phyloP scores from a whole-genome alignment of 306 rosid genomes.

The Lathyrus tuberosus region DNA sequence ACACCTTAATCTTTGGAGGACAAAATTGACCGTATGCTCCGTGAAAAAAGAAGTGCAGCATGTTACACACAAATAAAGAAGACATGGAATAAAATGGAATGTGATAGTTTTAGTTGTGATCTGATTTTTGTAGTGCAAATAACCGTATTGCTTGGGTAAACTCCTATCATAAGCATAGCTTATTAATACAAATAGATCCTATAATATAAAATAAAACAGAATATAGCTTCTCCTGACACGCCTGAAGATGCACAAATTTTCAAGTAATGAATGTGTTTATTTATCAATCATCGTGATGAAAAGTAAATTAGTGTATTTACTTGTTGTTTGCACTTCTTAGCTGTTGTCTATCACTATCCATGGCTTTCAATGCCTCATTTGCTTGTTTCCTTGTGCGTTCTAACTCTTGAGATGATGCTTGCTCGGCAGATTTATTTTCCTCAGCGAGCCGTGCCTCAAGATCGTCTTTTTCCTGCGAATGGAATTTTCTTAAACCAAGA shows the following conservation, averaged over 20 bases:
- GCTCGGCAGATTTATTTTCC: constrained; percentile 79
- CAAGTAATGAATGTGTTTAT: constrained; percentile 29
- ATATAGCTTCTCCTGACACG: constrained; percentile 37
- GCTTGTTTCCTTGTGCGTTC: constrained; percentile 98
- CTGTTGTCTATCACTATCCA: constrained; percentile 95
- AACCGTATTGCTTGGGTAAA: not conserved
- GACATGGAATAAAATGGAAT: constrained; percentile 19
- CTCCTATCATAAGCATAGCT: constrained; percentile 3
- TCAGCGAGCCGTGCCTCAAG: constrained; percentile 70
- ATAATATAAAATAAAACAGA: constrained; percentile 9
- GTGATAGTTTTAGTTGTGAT: constrained; percentile 1
- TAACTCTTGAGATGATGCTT: constrained; percentile 82
- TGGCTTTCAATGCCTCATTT: constrained; percentile 92
- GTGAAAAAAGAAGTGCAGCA: constrained; percentile 17
- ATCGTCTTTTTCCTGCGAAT: constrained; percentile 91
- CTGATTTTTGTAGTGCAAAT: constrained; percentile 25
- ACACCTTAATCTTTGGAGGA: not conserved
- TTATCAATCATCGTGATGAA: constrained; percentile 32
- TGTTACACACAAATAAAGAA: constrained; percentile 23
- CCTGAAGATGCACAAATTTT: constrained; percentile 26
- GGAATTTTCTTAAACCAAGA: constrained; percentile 39
- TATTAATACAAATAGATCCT: constrained; percentile 19
- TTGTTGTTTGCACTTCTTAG: constrained; percentile 91
- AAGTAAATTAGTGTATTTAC: constrained; percentile 53
- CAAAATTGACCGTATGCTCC: not conserved